Evolutionary conservation across 225 moss, liverwort and hornwort genomes (phyloP), one percentile per base, ranked within the genome.

Genomic region (Polytrichum formosum): DNA sequence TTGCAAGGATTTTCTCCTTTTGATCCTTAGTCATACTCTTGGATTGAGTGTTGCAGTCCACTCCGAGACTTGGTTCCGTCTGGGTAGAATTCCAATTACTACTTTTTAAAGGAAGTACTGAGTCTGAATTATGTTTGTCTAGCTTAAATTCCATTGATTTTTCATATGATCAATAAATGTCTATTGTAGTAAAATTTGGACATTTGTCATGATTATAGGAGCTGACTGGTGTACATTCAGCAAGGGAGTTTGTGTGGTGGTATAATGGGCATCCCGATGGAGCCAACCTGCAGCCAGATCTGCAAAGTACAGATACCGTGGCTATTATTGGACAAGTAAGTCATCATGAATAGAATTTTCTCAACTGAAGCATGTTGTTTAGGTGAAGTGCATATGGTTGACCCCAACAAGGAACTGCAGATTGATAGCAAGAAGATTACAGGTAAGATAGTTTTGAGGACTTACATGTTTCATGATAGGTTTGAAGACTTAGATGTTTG

Each of bases 161-260:
- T 46, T 16, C 46, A 4, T 35, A 35, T 8, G 9, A 35, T 8
- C 35, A 35, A 9, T 16, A 1, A 13, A 46, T 46, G 46, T 21
- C 3, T 18, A 26, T 68, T 60, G 54, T 73, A 60, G 58, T 65
- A 67, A 26, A 73, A 46, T 6, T 22, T 56, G 7, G 56, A 46
- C 46, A 46, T 33, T 26, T 67, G 25, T 33, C 69, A 20, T 33
- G 28, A 53, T 64, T 77, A 22, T 83, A 94, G 97, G 88, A 88
- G 64, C 74, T 98, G 54, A 26, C 68, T 28, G 94, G 98, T 46
- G 94, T 98, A 55, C 88, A 90, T 84, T 85, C 92, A 56, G 94
- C 98, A 61, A 85, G 94, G 78, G 94, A 98, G 73, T 92, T 98
- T 82, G 94, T 94, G 29, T 98, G 98, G 98, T 98, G 94, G 98